Conservation (phyloP, 2,329 filamentous ascomycete genomes). For the Raffaelea albimanens region DNA sequence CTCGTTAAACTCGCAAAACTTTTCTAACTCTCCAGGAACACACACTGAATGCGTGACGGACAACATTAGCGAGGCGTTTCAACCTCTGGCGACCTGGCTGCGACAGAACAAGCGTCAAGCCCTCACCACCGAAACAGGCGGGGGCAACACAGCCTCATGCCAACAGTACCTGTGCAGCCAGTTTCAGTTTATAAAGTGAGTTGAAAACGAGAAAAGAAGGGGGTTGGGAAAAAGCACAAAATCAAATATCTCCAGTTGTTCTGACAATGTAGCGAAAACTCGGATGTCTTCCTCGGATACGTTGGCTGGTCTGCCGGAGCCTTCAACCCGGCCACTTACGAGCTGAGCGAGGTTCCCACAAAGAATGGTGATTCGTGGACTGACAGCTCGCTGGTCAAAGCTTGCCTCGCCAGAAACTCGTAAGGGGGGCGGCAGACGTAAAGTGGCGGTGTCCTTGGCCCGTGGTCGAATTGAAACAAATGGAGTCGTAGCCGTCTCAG, state of each 20-base stretch:
- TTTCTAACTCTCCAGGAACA: slow-evolving; percentile 43
- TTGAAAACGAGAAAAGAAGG: too few species aligned
- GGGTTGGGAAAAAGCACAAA: too few species aligned
- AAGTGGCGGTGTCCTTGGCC: too few species aligned
- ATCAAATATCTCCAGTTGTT: too few species aligned
- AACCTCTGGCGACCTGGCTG: slow-evolving; percentile 24
- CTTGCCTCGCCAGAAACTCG: slow-evolving; percentile 11
- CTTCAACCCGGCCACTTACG: slow-evolving; percentile 13
- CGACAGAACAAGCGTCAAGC: slow-evolving; percentile 22
- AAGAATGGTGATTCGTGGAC: slow-evolving; percentile 15
- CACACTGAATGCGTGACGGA: slow-evolving; percentile 41
- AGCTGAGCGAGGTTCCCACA: slow-evolving; percentile 17
- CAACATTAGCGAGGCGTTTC: slow-evolving; percentile 19
- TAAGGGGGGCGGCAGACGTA: too few species aligned
- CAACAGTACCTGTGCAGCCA: slow-evolving; percentile 20
- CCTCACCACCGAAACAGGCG: slow-evolving; percentile 23
- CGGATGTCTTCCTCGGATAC: slow-evolving; percentile 18
- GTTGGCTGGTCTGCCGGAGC: slow-evolving; percentile 18
- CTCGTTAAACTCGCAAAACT: too few species aligned
- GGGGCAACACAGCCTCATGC: slow-evolving; percentile 22
- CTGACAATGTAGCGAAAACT: slow-evolving; percentile 15
- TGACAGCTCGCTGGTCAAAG: slow-evolving; percentile 10
- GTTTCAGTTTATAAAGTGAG: slow-evolving; percentile 21
- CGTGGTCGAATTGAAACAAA: too few species aligned
- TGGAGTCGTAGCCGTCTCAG: too few species aligned